Conservation (phyloP, 2,329 filamentous ascomycete genomes). For the Fusarium concolor region DNA sequence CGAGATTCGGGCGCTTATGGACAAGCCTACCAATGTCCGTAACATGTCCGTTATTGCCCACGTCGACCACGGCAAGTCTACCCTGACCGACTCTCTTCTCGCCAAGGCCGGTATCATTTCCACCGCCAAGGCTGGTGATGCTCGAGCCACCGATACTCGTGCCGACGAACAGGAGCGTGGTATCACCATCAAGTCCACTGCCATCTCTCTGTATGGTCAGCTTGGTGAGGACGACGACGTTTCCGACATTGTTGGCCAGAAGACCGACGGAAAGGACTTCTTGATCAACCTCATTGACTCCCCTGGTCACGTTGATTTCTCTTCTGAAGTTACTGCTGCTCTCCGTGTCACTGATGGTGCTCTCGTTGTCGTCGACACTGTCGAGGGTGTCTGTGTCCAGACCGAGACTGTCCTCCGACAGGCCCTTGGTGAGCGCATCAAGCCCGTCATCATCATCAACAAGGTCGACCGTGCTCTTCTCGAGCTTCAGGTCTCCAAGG, state of each 20-base stretch:
- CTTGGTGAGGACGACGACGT: constrained; percentile 85
- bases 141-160: constrained; percentile 96
- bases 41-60: constrained; percentile 99
- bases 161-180: constrained; percentile 99
- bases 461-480: constrained; percentile 99
- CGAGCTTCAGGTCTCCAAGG: constrained; percentile 98
- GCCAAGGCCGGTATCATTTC: constrained; percentile 99
- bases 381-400: constrained; percentile 99
- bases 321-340: constrained; percentile 98
- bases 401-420: constrained; percentile 99
- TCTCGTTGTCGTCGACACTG: constrained; percentile 99
- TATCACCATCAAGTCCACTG: constrained; percentile 99
- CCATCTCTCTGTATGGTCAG: constrained; percentile 96
- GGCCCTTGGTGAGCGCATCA: constrained; percentile 99
- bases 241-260: constrained; percentile 91
- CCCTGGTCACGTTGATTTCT: constrained; percentile 99
- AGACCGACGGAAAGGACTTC: constrained; percentile 94
- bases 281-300: constrained; percentile 99
- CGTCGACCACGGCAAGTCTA: constrained; percentile 99
- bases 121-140: constrained; percentile 94
- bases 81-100: constrained; percentile 98
- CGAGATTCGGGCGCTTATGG: constrained; percentile 83
- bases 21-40: constrained; percentile 80
- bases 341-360: constrained; percentile 99
- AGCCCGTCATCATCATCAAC: constrained; percentile 99